Evolutionary conservation across 2,329 filamentous ascomycete genomes (phyloP), one percentile per base, ranked within the genome.

Genomic region (Pyricularia sp.): DNA sequence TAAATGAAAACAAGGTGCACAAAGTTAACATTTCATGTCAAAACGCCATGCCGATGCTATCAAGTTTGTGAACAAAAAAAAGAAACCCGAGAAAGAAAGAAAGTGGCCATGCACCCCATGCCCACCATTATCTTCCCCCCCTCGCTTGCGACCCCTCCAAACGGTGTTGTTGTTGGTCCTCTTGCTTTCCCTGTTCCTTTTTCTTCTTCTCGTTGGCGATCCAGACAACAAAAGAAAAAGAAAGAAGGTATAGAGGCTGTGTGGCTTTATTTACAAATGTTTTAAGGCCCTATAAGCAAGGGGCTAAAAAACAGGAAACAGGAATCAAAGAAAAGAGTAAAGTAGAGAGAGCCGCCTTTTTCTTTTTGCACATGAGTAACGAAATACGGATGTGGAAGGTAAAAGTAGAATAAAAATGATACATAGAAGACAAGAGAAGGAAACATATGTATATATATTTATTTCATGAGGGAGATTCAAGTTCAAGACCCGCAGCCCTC

Each of bases 401-500:
- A n/a, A n/a, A 50, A 10, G 5, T 50, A 42, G 11, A 50, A 20
- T 50, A 61, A 61, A 61, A 26, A 26, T 61, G n/a, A 61, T 26
- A 61, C n/a, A 61, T 25, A 25, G 58, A 61, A 25, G 58, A 25
- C 7, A 26, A 61, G 4, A 25, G 26, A 14, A 61, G n/a, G n/a
- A 14, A 10, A 25, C 2, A 26, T 7, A 61, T 61, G 20, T 50
- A 9, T 42, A 42, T 42, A 42, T 50, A 50, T 50, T 36, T 14
- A 14, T 23, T 58, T 58, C 58, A 61, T 61, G 58, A 61, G 25
- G 58, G 58, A 61, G 25, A 25, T 26, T 61, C 58, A 26, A 61
- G 58, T 25, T 26, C 23, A 25, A 61, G 58, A 0, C 84, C 86
- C 33, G 93, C 92, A 67, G 81, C 78, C 68, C 81, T 82, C 68